Base-by-base conservation (phyloP, 805 yeast species). In the Starmerella sirachaensis region DNA sequence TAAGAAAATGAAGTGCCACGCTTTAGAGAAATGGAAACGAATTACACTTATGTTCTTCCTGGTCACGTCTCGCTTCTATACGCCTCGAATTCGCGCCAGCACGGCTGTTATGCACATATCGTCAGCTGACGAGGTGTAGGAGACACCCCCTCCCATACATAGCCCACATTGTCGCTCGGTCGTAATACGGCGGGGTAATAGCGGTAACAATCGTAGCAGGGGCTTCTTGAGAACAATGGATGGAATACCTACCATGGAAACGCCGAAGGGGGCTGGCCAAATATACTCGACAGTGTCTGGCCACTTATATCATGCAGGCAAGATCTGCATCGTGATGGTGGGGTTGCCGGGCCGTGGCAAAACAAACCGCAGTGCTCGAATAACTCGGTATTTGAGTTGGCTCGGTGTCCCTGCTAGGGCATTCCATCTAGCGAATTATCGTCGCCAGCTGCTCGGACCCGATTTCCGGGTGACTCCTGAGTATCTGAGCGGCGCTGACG, bases 311-410 rank as follows among this genome's bases (percentile, higher is more conserved):
- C 97, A 91, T 53, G 97, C 98, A 4, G 98, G 98, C 3, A 81
- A 83, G 51, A 75, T 91, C 30, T 74, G 93, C 50, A 78, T 91
- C 37, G 83, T 80, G 4, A 68, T 91, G 48, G 88, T 82, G 4
- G 98, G 98, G 0, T 66, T 86, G 42, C 97, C 98, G 2, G 97
- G 95, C 1, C 69, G 97, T 33, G 96, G 97, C 2, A 91, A 91
- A 57, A 91, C 98, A 1, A 84, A 85, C 56, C 66, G 88, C 35
- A 79, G 95, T 5, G 96, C 88, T 27, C 78, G 94, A 11, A 67
- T 91, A 46, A 84, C 95, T 4, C 70, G 98, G 41, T 91, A 86
- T 58, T 65, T 93, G 48, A 70, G 96, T 51, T 91, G 98, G 98
- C 65, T 91, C 31, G 98, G 98, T 5, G 97, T 91, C 16, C 78